phyloP scores from a whole-genome alignment of 2,329 filamentous ascomycete species.

The Diaporthe amygdali region DNA sequence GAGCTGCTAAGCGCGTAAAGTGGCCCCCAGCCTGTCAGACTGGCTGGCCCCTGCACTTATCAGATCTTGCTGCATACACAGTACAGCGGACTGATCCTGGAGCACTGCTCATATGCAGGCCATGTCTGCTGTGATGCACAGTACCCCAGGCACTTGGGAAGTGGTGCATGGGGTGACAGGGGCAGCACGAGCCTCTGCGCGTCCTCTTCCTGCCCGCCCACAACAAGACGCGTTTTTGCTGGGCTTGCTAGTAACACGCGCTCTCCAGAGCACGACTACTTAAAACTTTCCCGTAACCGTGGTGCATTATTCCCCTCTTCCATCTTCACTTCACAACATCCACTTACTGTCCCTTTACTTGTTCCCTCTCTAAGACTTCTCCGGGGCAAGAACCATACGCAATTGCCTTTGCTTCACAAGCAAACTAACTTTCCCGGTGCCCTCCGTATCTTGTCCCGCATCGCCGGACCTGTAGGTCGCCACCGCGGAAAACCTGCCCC shows the following conservation, averaged over 20 bases:
- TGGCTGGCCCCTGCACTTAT: background rate
- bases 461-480: constrained; percentile 9
- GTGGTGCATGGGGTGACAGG: constrained; percentile 11
- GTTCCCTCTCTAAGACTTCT: background rate
- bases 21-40: background rate
- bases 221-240: constrained; percentile 21
- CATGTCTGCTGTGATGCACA: background rate
- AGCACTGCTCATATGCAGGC: background rate
- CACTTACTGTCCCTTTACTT: background rate
- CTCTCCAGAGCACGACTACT: constrained; percentile 24
- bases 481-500: constrained; percentile 11
- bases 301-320: background rate
- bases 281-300: constrained; percentile 22
- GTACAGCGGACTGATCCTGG: background rate
- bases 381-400: background rate
- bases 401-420: background rate
- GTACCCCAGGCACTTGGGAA: constrained; percentile 11
- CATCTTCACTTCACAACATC: constrained; percentile 10
- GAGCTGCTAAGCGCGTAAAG: constrained; percentile 14
- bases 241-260: constrained; percentile 19
- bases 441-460: background rate
- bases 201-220: constrained; percentile 6
- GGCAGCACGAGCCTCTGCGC: constrained; percentile 23
- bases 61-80: background rate
- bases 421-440: background rate